Evolutionary conservation across 2,329 filamentous ascomycete species (phyloP), one percentile per base, ranked within the genome.

Genomic region (Fusarium pseudoanthophilum): DNA sequence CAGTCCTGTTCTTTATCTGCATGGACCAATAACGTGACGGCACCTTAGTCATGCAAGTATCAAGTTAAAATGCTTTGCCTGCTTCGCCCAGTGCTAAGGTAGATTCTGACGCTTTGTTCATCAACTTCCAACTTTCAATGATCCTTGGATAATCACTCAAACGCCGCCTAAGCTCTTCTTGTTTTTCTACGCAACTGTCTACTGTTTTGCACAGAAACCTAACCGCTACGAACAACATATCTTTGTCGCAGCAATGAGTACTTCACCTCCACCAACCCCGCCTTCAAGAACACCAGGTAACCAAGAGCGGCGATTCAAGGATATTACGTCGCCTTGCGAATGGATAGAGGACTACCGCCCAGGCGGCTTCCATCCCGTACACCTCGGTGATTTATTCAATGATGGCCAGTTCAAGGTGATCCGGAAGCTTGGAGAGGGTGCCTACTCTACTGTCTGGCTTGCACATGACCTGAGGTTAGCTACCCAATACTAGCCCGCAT

Each of bases 361-460:
- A 14, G 83, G 84, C 3, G 83, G 84, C 28, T 86, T 82, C 60
- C 84, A 87, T 74, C 84, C 85, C 7, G 79, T 85, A 13, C 76
- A 72, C 9, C 77, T 87, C 9, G 83, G 83, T 28, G 83, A 87
- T 58, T 60, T 72, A 3, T 85, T 86, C 68, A 79, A 59, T 5
- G 61, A 81, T 60, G 81, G 78, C 26, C 81, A 83, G 39, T 87
- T 87, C 70, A 80, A 79, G 60, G 76, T 86, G 43, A 73, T 84
- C 42, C 79, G 84, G 53, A 87, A 87, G 73, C 77, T 87, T 39
- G 84, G 85, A 43, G 83, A 79, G 40, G 84, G 85, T 32, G 80
- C 81, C 7, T 85, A 77, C 69, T 85, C 84, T 6, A 87, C 85
- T 1, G 84, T 86, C 26, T 87, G 84, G 85, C 79, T 86, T 46